Base-by-base conservation (phyloP, 768 basidiomycete species). In the Tylopilus rubrobrunneus region DNA sequence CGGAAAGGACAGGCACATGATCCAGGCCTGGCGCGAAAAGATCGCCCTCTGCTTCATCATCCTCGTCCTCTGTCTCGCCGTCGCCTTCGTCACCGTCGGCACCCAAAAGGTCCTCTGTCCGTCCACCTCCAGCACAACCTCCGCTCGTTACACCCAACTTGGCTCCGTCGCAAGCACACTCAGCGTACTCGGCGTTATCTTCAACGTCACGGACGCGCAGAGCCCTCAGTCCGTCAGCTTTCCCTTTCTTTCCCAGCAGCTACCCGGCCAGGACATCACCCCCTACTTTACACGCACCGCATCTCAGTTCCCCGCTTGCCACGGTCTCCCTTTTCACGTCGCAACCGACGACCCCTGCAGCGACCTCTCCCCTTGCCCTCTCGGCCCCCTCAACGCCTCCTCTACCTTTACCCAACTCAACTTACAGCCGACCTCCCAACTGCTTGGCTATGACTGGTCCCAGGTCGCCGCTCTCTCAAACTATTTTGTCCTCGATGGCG, bases 1-100 rank as follows among this genome's bases (percentile, higher is more conserved):
- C 11, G 89, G 88, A 53, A 87, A 82, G 66, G 92, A 95, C 71
- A 80, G 80, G 62, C 77, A 81, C 36, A 78, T 82, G 49, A 77
- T 84, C 56, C 92, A 97, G 69, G 97, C 97, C 1, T 99, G 97
- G 97, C 83, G 95, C 66, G 97, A 99, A 73, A 99, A 98, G 77
- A 85, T 96, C 53, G 84, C 93, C 7, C 77, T 99, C 4, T 98
- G 95, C 72, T 84, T 89, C 70, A 86, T 98, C 65, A 90, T 93
- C 48, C 59, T 82, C 52, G 37, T 93, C 42, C 71, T 97, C 19
- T 97, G 96, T 60, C 84, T 77, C 19, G 69, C 76, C 43, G 81
- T 98, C 49, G 96, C 92, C 10, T 99, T 99, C 72, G 78, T 87
- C 51, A 99, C 97, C 37, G 91, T 99, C 60, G 96, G 96, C 34